Evolutionary conservation across 306 rosid species (phyloP).

Genomic region (Echinosophora koreensis): DNA sequence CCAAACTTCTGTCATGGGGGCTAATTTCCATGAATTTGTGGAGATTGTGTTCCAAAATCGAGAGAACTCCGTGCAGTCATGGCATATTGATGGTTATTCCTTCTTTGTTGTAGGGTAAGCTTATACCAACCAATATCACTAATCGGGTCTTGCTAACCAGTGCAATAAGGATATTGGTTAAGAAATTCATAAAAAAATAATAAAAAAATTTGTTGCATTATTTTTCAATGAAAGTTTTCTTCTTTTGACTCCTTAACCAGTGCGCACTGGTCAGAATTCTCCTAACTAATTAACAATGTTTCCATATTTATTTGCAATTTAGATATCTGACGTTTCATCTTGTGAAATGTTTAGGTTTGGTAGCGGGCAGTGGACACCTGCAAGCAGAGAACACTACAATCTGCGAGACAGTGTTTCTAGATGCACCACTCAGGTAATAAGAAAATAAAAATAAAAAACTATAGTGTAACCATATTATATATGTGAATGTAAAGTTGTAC

Average conservation of each 20-base stretch:
- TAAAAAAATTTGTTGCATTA: too few species aligned
- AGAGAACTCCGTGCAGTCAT: slow-evolving; percentile 75
- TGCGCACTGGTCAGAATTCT: too few species aligned
- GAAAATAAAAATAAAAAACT: not conserved
- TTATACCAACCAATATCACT: too few species aligned
- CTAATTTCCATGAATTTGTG: slow-evolving; percentile 63
- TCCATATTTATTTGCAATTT: not conserved
- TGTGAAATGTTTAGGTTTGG: slow-evolving; percentile 57
- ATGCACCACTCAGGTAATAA: slow-evolving; percentile 68
- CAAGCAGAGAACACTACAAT: slow-evolving; percentile 67
- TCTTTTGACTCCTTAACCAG: too few species aligned
- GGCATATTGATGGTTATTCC: slow-evolving; percentile 80
- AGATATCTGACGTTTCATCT: not conserved
- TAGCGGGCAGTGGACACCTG: slow-evolving; percentile 75
- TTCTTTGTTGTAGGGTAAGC: slow-evolving; percentile 75
- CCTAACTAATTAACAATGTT: not conserved
- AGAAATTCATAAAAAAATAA: too few species aligned
- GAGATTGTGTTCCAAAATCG: slow-evolving; percentile 80
- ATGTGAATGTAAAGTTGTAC: not conserved
- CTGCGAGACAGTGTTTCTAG: slow-evolving; percentile 71
- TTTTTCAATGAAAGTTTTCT: too few species aligned
- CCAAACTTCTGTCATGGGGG: slow-evolving; percentile 67
- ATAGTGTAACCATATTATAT: not conserved
- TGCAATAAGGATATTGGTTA: too few species aligned
- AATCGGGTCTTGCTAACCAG: too few species aligned